Evolutionary conservation across 2,329 filamentous ascomycete genomes (phyloP).

Genomic region (Cordyceps cateniannulata): DNA sequence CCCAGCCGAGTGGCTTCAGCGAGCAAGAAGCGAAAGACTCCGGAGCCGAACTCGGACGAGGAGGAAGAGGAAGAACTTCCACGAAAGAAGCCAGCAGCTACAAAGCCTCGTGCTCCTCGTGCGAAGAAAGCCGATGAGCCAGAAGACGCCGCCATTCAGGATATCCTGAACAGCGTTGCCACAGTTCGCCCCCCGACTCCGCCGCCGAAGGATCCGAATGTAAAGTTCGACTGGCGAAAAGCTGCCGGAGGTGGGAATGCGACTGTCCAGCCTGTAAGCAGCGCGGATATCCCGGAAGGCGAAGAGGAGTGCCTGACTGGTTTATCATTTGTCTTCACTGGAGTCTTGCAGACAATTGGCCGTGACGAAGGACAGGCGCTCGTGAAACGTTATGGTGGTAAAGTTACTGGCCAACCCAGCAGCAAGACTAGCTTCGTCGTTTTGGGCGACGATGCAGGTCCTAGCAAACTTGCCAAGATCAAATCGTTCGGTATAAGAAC

Average conservation of each 20-base stretch:
- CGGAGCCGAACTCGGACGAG: slow-evolving; percentile 46
- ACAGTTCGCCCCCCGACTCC: slow-evolving; percentile 78
- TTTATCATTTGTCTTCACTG: slow-evolving; percentile 91
- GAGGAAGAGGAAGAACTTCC: slow-evolving; percentile 55
- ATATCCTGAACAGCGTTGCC: slow-evolving; percentile 83
- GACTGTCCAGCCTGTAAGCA: slow-evolving; percentile 53
- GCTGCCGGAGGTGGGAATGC: slow-evolving; percentile 53
- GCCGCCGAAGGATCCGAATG: slow-evolving; percentile 60
- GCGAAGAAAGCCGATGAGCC: slow-evolving; percentile 59
- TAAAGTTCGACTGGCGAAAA: slow-evolving; percentile 77
- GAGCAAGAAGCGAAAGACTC: slow-evolving; percentile 53
- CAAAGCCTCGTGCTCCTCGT: slow-evolving; percentile 52
- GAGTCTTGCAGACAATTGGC: slow-evolving; percentile 70
- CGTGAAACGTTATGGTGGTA: slow-evolving; percentile 91
- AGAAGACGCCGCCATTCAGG: slow-evolving; percentile 66
- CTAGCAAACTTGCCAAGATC: slow-evolving; percentile 87
- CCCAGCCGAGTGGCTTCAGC: slow-evolving; percentile 23
- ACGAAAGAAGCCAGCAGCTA: slow-evolving; percentile 51
- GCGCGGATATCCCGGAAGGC: slow-evolving; percentile 70
- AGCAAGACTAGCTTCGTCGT: slow-evolving; percentile 93
- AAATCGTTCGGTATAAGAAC: slow-evolving; percentile 73
- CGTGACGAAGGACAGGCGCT: slow-evolving; percentile 79
- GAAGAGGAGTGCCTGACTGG: slow-evolving; percentile 86
- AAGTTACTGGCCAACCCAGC: slow-evolving; percentile 78
- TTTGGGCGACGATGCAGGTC: slow-evolving; percentile 83